Percentiles rank a stretch among this genome's conserved stretches.
Conservation (phyloP, 495 filamentous ascomycete genomes). For the Peziza echinospora region DNA sequence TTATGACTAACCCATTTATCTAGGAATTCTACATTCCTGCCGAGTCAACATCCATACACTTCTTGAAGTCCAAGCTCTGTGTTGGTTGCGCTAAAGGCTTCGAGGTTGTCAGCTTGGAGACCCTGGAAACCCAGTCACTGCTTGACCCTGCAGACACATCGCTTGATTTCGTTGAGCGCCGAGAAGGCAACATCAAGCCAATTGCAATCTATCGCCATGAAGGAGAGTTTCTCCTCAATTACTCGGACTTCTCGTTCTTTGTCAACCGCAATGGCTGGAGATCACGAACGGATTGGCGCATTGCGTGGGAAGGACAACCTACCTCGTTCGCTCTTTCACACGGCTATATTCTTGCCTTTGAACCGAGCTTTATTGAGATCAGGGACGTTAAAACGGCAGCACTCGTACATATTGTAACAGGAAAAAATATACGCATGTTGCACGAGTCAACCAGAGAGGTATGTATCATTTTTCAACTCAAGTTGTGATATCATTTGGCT, state of each 20-base stretch:
- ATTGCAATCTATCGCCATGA: constrained; percentile 94
- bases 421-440: constrained; percentile 88
- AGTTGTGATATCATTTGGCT: neutral
- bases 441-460: constrained; percentile 94
- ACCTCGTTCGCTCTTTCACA: constrained; percentile 78
- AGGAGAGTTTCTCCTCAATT: constrained; percentile 92
- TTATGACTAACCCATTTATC: constrained; percentile 3
- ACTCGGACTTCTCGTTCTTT: constrained; percentile 96
- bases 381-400: constrained; percentile 80
- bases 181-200: constrained; percentile 69
- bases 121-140: constrained; percentile 86
- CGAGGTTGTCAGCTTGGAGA: constrained; percentile 91
- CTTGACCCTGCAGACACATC: constrained; percentile 97
- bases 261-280: constrained; percentile 98
- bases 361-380: constrained; percentile 97
- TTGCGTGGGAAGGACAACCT: constrained; percentile 90
- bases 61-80: constrained; percentile 87
- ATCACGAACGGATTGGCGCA: constrained; percentile 83
- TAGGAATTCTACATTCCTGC: constrained; percentile 95
- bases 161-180: constrained; percentile 81
- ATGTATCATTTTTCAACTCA: constrained; percentile 20
- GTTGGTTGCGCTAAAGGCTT: constrained; percentile 90
- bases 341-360: constrained; percentile 92
- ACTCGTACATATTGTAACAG: constrained; percentile 78
- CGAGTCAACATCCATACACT: constrained; percentile 90